A percentile compares a stretch with the other conserved stretches of the same genome.
These are phyloP conservation scores for Phytophthora sojae DNA, from an alignment of 352 stramenopile species.

Conservation along the genomic window DNA sequence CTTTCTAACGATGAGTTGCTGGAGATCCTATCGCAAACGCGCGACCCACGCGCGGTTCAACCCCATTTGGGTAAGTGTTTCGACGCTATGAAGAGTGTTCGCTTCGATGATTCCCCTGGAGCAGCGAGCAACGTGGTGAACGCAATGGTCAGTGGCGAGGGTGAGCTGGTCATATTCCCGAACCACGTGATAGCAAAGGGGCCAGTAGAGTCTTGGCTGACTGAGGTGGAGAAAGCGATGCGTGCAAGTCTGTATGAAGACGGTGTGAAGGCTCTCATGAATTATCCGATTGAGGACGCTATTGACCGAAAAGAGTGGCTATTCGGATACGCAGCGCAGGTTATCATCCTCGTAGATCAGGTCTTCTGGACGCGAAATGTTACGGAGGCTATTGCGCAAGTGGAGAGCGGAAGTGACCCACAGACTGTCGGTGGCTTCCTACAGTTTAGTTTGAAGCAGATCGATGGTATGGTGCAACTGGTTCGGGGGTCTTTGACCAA, in stretches of 20 bases:
- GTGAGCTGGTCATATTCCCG: slow-evolving; percentile 86
- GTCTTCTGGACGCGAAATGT: slow-evolving; percentile 93
- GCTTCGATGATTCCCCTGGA: slow-evolving; percentile 68
- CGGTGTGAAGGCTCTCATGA: slow-evolving; percentile 80
- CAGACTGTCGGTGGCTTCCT: slow-evolving; percentile 86
- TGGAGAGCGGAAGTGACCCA: slow-evolving; percentile 72
- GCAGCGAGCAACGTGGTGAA: slow-evolving; percentile 65
- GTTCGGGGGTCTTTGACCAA: slow-evolving; percentile 87
- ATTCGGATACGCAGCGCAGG: slow-evolving; percentile 88
- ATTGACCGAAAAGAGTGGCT: slow-evolving; percentile 92
- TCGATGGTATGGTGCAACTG: slow-evolving; percentile 93
- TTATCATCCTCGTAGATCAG: slow-evolving; percentile 92
- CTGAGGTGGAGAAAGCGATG: slow-evolving; percentile 91
- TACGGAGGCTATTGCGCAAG: slow-evolving; percentile 77
- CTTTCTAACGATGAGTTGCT: slow-evolving; percentile 93
- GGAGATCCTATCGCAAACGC: slow-evolving; percentile 92
- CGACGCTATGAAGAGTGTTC: slow-evolving; percentile 93
- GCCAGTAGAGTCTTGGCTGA: slow-evolving; percentile 89
- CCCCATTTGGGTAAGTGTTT: slow-evolving; percentile 93
- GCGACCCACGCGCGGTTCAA: slow-evolving; percentile 90
- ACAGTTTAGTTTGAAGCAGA: slow-evolving; percentile 91
- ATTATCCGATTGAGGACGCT: slow-evolving; percentile 89
- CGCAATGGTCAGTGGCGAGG: slow-evolving; percentile 88
- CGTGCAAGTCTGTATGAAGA: slow-evolving; percentile 87
- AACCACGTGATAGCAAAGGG: slow-evolving; percentile 81